Evolutionary conservation across 2,329 filamentous ascomycete species (phyloP).

Genomic region (Pochonia chlamydosporia): DNA sequence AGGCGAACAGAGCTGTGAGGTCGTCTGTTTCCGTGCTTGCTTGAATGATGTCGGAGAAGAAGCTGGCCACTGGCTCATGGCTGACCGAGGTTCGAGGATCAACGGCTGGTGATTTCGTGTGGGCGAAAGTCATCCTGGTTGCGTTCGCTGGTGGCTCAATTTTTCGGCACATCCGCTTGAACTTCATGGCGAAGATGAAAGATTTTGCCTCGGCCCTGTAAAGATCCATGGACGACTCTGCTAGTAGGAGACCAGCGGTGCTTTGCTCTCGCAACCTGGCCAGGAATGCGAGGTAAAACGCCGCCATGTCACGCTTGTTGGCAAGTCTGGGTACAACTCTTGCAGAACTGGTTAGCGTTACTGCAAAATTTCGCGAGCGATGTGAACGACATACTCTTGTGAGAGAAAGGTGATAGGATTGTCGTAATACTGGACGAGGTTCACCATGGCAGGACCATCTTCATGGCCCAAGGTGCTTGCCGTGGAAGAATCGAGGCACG

Average conservation of each 20-base stretch:
- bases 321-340: conserved; percentile 7
- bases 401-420: conserved; percentile 8
- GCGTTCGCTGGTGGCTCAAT: background rate
- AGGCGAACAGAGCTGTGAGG: conserved; percentile 13
- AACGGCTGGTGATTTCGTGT: background rate
- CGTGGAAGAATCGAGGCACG: background rate
- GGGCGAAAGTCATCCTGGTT: background rate
- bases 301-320: background rate
- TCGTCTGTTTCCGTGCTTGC: conserved; percentile 12
- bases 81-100: background rate
- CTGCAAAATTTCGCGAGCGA: background rate
- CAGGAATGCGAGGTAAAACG: conserved; percentile 11
- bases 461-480: background rate
- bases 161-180: background rate
- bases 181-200: conserved; percentile 7
- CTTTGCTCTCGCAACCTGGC: conserved; percentile 1
- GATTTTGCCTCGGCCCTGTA: conserved; percentile 5
- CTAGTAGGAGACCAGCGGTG: background rate
- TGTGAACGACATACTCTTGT: conserved; percentile 5
- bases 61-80: conserved; percentile 2
- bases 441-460: conserved; percentile 12
- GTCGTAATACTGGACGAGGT: conserved; percentile 12
- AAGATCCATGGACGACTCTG: background rate
- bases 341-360: conserved; percentile 7
- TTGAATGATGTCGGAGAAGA: conserved; percentile 10